Evolutionary conservation across 1,284 basidiomycete species (phyloP), one percentile per base, ranked within the genome.

Genomic region (Boletus sp.): DNA sequence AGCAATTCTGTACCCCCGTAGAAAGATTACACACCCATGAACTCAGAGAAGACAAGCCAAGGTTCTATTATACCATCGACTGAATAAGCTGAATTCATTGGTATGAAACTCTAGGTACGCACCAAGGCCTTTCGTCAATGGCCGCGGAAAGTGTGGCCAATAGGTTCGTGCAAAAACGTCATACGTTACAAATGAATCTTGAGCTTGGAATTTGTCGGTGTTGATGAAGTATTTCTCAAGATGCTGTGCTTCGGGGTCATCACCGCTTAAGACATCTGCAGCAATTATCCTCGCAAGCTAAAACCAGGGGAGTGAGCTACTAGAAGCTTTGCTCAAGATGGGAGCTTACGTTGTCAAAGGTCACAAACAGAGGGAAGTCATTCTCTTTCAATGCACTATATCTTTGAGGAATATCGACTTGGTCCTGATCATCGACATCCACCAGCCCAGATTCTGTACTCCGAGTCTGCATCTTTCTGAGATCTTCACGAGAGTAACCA

Each of bases 351-450:
- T 74, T 71, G 52, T 85, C 77, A 40, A 80, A 82, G 0, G 83
- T 84, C 8, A 85, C 58, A 51, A 89, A 89, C 48, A 88, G 62
- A 0, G 86, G 87, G 49, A 88, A 89, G 58, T 89, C 78, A 0
- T 69, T 59, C 26, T 83, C 82, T 23, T 69, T 57, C 4, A 88
- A 66, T 13, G 75, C 71, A 34, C 81, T 80, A 53, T 79, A 88
- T n/a, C 62, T 69, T 16, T 59, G 54, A 2, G 85, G 85, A 2
- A 87, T 67, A 48, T 76, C 70, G 1, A 54, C 62, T 7, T 69
- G 65, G 63, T 72, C 74, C 27, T 70, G 65, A 0, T 82, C 79
- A 9, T 83, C 78, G 0, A 54, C 56, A 50, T 80, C 73, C 6
- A 78, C 65, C 8, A 80, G 57, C 1, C 68, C 66, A 6, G 65